Evolutionary conservation across 352 stramenopile genomes (phyloP), one percentile per base, ranked within the genome.

Genomic region (Globisporangium acanthophoron): DNA sequence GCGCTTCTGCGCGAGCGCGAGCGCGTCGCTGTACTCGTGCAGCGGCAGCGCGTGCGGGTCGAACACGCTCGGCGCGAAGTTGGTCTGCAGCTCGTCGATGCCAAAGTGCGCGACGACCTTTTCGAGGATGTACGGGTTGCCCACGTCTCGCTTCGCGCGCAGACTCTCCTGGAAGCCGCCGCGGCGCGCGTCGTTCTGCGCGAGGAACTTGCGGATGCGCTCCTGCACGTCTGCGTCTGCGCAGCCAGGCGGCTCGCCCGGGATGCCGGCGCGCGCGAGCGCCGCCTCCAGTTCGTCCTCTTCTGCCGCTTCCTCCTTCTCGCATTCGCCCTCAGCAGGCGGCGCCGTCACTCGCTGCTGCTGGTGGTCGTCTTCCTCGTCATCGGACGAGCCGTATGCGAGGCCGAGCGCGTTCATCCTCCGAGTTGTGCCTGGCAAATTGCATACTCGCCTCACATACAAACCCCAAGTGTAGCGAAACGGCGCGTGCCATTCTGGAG

Each of bases 31-130:
- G 64, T 78, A 92, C 51, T 94, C 85, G 58, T 91, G 81, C 52
- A 89, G 57, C 45, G 81, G 73, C 44, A 92, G 58, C 13, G 66
- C 73, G 64, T 80, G 69, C 11, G 83, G 85, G 58, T 95, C 78
- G 35, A 92, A 95, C 18, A 90, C 64, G n/a, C 71, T 49, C 15
- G 56, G 49, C 18, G 66, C 35, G 47, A 92, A 92, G 57, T 94
- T 90, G 41, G 80, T 81, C 15, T 83, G 71, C 43, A 90, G 67
- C 64, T 96, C 79, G 55, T 96, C 77, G 59, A 96, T 96, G 39
- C 62, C 73, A 63, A 92, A 95, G 63, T 92, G 92, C 37, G 85
- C 84, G 50, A 95, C 84, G 53, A 95, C 78, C 52, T 92, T 93
- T 41, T 91, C 71, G 9, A 95, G 67, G 58, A 95, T 92, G 69